phyloP scores from a whole-genome alignment of 2,329 filamentous ascomycete species.

The Chaetomiaceae sp. region DNA sequence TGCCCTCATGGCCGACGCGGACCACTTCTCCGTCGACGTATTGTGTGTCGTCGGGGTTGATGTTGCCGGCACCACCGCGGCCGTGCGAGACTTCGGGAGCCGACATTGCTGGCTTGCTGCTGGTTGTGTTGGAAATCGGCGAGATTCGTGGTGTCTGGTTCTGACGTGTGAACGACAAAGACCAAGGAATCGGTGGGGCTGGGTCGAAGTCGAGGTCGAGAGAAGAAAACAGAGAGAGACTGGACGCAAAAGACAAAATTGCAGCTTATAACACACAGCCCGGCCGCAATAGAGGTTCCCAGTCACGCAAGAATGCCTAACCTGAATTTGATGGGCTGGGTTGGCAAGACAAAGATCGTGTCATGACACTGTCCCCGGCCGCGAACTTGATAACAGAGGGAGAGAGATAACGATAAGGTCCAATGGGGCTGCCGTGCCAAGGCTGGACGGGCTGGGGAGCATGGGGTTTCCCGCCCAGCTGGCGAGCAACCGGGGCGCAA shows the following conservation, averaged over 20 bases:
- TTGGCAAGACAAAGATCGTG: constrained; percentile 10
- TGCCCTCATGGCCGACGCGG: constrained; percentile 48
- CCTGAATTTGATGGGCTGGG: not conserved
- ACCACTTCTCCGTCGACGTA: constrained; percentile 61
- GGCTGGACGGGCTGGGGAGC: not conserved
- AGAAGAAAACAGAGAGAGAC: too few relatives aligned
- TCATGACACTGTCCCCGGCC: constrained; percentile 1
- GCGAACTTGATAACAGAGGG: constrained; percentile 4
- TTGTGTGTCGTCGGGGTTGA: constrained; percentile 50
- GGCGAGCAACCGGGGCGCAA: too few relatives aligned
- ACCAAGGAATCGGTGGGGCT: too few relatives aligned
- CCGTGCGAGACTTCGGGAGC: constrained; percentile 53
- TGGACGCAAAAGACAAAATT: not conserved
- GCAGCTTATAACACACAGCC: constrained; percentile 13
- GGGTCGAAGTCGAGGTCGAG: too few relatives aligned
- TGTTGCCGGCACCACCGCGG: constrained; percentile 58
- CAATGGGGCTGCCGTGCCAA: not conserved
- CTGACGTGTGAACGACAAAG: too few relatives aligned
- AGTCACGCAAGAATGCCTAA: not conserved
- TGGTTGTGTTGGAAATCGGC: not conserved
- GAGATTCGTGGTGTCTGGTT: too few relatives aligned
- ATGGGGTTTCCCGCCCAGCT: not conserved
- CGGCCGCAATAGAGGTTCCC: not conserved
- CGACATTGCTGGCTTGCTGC: constrained; percentile 27
- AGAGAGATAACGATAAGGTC: constrained; percentile 19